Evolutionary conservation across 2,329 filamentous ascomycete species (phyloP).

Genomic region (Neocucurbitaria cava): DNA sequence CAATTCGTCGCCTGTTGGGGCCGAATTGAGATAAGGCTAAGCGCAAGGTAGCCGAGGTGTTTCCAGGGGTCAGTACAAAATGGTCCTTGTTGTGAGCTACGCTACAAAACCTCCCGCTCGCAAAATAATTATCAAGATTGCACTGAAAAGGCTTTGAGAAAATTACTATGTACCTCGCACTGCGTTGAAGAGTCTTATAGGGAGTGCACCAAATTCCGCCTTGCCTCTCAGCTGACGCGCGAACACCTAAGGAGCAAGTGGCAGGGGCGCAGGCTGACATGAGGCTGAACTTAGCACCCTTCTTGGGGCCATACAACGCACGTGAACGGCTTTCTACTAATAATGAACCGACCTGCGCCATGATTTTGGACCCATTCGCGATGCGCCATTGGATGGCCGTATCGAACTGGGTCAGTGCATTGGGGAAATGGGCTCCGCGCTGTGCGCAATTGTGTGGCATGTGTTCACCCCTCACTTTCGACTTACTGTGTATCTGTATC

Average conservation of each 20-base stretch:
- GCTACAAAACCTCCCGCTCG: background rate
- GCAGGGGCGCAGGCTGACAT: slow-evolving; percentile 3
- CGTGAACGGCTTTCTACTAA: background rate
- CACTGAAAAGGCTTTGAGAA: background rate
- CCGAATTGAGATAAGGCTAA: background rate
- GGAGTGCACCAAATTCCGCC: background rate
- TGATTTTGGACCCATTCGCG: too few relatives aligned
- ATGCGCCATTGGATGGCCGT: too few relatives aligned
- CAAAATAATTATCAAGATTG: background rate
- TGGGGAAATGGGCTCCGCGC: too few relatives aligned
- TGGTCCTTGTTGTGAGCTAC: background rate
- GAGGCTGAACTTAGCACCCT: slow-evolving; percentile 1
- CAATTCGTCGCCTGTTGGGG: background rate
- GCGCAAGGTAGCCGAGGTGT: background rate
- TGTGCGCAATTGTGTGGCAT: too few relatives aligned
- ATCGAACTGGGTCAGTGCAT: too few relatives aligned
- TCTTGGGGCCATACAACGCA: background rate
- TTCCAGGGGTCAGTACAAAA: background rate
- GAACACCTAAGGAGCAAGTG: background rate
- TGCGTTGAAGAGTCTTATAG: background rate
- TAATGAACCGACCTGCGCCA: background rate
- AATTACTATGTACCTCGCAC: background rate
- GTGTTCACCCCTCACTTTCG: too few relatives aligned
- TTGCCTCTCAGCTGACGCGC: background rate
- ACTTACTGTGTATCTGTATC: too few relatives aligned